phyloP scores from a whole-genome alignment of 1,139 yeast genomes.

The Yamadazyma diddensiae region DNA sequence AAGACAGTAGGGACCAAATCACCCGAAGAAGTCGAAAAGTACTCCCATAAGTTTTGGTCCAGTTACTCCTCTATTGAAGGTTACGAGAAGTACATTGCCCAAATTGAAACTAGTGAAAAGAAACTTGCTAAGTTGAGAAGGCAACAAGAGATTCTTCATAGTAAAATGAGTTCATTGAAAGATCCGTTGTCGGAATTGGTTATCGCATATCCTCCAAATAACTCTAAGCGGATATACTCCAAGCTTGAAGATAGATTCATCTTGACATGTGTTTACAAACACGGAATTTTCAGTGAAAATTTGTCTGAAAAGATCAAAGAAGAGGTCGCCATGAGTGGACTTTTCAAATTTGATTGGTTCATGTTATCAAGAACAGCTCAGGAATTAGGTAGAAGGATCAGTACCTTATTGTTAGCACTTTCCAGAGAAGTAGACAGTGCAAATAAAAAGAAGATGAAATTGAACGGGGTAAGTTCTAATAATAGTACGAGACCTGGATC shows the following conservation, averaged over 20 bases:
- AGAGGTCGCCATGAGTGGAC: conserved; percentile 67
- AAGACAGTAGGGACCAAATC: conserved; percentile 66
- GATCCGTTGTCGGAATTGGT: conserved; percentile 76
- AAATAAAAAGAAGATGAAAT: conserved; percentile 33
- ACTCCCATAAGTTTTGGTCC: conserved; percentile 73
- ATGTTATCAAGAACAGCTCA: conserved; percentile 79
- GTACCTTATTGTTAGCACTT: conserved; percentile 73
- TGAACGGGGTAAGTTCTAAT: conserved; percentile 17
- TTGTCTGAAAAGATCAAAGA: conserved; percentile 75
- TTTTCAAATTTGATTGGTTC: conserved; percentile 89
- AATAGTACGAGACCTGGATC: conserved; percentile 34
- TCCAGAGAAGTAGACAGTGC: conserved; percentile 69
- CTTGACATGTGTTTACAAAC: conserved; percentile 66
- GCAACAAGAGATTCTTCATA: conserved; percentile 65
- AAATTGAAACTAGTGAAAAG: conserved; percentile 86
- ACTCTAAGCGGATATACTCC: conserved; percentile 81
- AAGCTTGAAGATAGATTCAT: conserved; percentile 85
- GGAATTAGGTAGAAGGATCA: conserved; percentile 79
- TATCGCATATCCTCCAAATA: conserved; percentile 88
- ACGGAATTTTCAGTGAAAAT: conserved; percentile 71
- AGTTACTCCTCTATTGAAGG: conserved; percentile 76
- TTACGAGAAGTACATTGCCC: conserved; percentile 77
- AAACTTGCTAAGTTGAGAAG: conserved; percentile 59
- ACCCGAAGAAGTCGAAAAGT: conserved; percentile 63
- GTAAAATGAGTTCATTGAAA: conserved; percentile 58